Conservation (phyloP, 352 stramenopile genomes). For the Thraustochytrium sp. region DNA sequence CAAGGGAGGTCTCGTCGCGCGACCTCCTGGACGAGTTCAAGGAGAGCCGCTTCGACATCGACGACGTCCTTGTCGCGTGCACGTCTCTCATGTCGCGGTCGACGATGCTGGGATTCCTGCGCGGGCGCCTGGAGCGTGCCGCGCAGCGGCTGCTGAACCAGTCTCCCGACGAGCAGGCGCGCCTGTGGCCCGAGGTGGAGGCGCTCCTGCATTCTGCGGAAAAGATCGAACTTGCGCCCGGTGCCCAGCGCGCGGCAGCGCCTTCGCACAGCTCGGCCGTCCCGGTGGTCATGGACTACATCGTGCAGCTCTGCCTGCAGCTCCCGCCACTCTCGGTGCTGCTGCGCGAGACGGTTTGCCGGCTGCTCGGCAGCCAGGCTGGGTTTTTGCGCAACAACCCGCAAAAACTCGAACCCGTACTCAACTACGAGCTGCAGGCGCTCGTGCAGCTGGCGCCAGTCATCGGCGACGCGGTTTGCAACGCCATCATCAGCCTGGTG, state of each 20-base stretch:
- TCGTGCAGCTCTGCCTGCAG: neutral
- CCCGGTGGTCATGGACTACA: constrained; percentile 3
- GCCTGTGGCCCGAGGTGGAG: no score
- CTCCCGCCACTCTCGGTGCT: neutral
- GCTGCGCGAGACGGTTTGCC: neutral
- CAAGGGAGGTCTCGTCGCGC: neutral
- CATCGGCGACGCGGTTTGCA: neutral
- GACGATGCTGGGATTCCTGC: neutral
- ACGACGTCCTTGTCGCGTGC: neutral
- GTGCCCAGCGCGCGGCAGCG: neutral
- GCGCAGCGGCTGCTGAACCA: neutral
- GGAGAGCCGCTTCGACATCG: neutral
- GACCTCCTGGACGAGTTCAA: neutral
- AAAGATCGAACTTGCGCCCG: no score
- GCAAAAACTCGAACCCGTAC: constrained; percentile 29
- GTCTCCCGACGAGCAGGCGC: neutral
- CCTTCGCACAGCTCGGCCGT: neutral
- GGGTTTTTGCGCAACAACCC: constrained; percentile 23
- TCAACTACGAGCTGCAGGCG: constrained; percentile 3
- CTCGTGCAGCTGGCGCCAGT: neutral
- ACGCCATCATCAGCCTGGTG: neutral
- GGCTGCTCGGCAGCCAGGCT: constrained; percentile 1
- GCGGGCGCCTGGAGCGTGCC: neutral
- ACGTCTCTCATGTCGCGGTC: neutral
- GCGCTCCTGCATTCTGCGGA: neutral